These are phyloP conservation scores for Voacanga thouarsii DNA, from an alignment of 257 asterid genomes.

Conservation along the genomic window DNA sequence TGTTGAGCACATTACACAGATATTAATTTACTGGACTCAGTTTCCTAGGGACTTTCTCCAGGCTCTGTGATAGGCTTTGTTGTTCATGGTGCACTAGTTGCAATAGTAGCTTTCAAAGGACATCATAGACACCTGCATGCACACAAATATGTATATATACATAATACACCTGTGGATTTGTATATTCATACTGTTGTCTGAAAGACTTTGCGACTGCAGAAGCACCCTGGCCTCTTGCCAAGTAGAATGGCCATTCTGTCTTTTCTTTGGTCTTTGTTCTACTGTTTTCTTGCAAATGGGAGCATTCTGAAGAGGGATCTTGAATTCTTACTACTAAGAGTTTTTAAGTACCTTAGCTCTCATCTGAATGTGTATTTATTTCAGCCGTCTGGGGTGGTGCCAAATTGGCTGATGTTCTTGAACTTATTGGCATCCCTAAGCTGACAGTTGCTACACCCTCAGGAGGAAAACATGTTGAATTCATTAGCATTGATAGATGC, in stretches of 20 bases:
- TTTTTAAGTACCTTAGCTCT: slow-evolving; percentile 5
- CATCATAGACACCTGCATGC: no score
- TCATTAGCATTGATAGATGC: slow-evolving; percentile 95
- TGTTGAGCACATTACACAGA: background rate
- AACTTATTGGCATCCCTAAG: slow-evolving; percentile 73
- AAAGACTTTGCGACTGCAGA: background rate
- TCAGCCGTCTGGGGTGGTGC: slow-evolving; percentile 98
- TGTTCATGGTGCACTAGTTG: background rate
- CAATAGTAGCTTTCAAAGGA: background rate
- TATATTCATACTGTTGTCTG: background rate
- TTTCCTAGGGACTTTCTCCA: background rate
- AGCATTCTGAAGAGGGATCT: slow-evolving; percentile 1
- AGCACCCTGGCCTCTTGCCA: background rate
- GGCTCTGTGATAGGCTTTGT: background rate
- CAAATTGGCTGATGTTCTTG: slow-evolving; percentile 86
- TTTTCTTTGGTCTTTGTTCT: background rate
- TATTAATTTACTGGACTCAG: background rate
- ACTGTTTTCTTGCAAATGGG: background rate
- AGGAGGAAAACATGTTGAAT: slow-evolving; percentile 89
- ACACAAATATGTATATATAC: background rate
- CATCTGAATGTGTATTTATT: slow-evolving; percentile 21
- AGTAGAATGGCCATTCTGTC: background rate
- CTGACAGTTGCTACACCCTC: slow-evolving; percentile 49
- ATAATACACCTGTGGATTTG: background rate
- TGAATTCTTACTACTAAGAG: background rate